A percentile compares a stretch with the other conserved stretches of the same genome.
phyloP scores from a whole-genome alignment of 192 early-diverging fungal genomes.

The Podila clonocystis region DNA sequence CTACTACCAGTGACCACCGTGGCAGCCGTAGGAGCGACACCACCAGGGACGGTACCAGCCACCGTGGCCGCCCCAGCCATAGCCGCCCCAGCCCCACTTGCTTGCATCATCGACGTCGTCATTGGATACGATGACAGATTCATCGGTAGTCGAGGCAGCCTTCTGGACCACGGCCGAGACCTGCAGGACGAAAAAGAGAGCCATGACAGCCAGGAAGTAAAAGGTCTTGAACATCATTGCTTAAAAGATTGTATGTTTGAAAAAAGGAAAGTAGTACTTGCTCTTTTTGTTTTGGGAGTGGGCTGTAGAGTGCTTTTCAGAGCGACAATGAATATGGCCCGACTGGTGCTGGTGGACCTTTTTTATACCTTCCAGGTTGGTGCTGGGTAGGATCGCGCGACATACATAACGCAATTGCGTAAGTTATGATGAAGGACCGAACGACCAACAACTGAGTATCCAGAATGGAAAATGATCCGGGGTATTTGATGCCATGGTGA shows the following conservation, averaged over 20 bases:
- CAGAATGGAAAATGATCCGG: no score
- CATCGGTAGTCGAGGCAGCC: background rate
- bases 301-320: background rate
- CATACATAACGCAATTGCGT: no score
- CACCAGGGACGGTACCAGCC: background rate
- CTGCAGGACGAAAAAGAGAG: conserved; percentile 1
- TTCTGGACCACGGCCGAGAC: background rate
- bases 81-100: conserved; percentile 20
- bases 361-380: background rate
- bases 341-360: background rate
- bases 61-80: background rate
- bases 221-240: conserved; percentile 13
- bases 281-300: background rate
- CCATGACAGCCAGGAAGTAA: conserved; percentile 1
- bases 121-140: no score
- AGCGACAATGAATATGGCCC: background rate
- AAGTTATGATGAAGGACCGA: no score
- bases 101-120: background rate
- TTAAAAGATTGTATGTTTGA: no score
- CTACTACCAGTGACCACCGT: background rate
- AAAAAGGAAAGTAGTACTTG: background rate
- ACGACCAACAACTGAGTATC: no score
- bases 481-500: no score
- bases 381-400: background rate
- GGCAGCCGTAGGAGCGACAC: background rate